A percentile compares a stretch with the other conserved stretches of the same genome.
phyloP scores from a whole-genome alignment of 495 filamentous ascomycete genomes.

The Filosporella fistucella region DNA sequence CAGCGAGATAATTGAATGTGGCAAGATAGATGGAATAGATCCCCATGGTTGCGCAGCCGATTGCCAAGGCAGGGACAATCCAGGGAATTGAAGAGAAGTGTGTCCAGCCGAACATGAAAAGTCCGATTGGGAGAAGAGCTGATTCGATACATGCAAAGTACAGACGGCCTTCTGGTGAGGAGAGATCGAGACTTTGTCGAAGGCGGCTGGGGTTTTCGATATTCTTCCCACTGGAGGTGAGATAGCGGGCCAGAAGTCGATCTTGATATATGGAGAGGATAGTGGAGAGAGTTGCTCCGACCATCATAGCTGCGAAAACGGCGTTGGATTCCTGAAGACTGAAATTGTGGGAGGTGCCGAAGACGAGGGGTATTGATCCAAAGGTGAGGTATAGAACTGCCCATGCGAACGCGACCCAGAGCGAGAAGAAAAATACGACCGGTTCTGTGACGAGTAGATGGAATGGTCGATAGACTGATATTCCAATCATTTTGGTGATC shows the following conservation, averaged over 20 bases:
- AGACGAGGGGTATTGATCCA: conserved; percentile 73
- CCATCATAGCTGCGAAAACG: conserved; percentile 69
- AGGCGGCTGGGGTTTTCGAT: conserved; percentile 23
- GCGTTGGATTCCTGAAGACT: conserved; percentile 60
- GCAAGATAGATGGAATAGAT: conserved; percentile 88
- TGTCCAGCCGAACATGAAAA: conserved; percentile 76
- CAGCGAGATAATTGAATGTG: conserved; percentile 93
- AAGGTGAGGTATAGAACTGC: conserved; percentile 85
- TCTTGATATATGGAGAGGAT: conserved; percentile 73
- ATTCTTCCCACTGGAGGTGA: conserved; percentile 21
- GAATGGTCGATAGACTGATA: conserved; percentile 78
- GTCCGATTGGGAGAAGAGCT: conserved; percentile 56
- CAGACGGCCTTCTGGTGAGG: conserved; percentile 71
- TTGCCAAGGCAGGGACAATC: conserved; percentile 69
- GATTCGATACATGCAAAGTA: conserved; percentile 79
- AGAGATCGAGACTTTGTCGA: conserved; percentile 26
- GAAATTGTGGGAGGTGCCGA: conserved; percentile 65
- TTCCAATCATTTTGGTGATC: conserved; percentile 64
- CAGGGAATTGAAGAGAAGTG: conserved; percentile 63
- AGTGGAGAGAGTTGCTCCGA: conserved; percentile 66
- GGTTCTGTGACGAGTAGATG: conserved; percentile 84
- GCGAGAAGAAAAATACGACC: conserved; percentile 90
- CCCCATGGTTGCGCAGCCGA: conserved; percentile 76
- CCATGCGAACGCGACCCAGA: conserved; percentile 91
- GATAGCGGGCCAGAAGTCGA: conserved; percentile 21